Base-by-base conservation (phyloP, 805 yeast genomes). In the Tetrapisispora fleetii region DNA sequence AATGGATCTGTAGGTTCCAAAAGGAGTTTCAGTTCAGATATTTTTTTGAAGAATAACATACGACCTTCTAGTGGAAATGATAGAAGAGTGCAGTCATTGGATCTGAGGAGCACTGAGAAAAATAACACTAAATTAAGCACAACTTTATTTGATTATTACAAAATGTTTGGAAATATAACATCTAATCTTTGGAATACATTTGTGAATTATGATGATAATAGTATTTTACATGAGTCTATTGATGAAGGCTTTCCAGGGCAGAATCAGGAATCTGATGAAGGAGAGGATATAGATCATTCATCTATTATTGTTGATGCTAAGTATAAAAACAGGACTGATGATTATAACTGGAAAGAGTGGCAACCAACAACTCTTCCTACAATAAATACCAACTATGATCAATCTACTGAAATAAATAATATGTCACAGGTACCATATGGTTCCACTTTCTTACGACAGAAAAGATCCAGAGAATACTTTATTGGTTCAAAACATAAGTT, bases 341-440 rank as follows among this genome's bases (percentile, higher is more conserved):
- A 19, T 5, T 28, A 3, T 16, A 6, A 9, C 5, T 43, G 46
- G 46, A 8, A 18, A 13, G 18, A 37, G 7, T 43, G 46, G 46
- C 16, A 36, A 18, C 40, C 46, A 11, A 6, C 37, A 3, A 17
- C 37, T 43, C 24, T 38, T 1, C 43, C 40, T 21, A 28, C 21
- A 14, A 7, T 8, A 11, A 24, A 17, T 8, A 17, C n/a, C 13
- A 19, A 18, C 2, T 14, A 6, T 37, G 13, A 37, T 18, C 16
- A 3, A 18, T 13, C 13, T 24, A 16, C 17, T 11, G n/a, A 13
- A 19, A 14, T 5, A 14, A 30, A 22, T 4, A 13, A 8, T 14
- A 10, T 5, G 5, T 3, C 18, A 8, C 9, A 14, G n/a, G 3
- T 35, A 36, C 46, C 46, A 16, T 73, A 73, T 50, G 77, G 77